These are phyloP conservation scores for Leishmania aethiopica DNA, from an alignment of 208 protist species.

Conservation along the genomic window DNA sequence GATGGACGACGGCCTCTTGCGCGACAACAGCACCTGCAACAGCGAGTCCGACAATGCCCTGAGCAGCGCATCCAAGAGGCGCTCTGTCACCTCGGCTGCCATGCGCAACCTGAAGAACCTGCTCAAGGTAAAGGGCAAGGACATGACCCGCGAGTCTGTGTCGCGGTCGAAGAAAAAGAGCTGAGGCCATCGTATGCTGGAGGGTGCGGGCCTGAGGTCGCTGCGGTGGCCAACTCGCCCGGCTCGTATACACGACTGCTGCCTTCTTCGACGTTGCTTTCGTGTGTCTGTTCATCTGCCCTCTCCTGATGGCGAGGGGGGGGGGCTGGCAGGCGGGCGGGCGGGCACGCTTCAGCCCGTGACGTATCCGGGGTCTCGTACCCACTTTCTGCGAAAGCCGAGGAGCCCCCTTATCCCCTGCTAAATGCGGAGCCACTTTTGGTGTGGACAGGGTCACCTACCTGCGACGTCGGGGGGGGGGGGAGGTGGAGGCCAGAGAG, in stretches of 20 bases:
- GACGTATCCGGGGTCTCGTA: too few relatives aligned
- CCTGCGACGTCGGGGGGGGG: background rate
- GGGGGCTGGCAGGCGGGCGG: too few relatives aligned
- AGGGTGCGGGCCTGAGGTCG: conserved; percentile 2
- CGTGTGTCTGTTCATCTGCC: background rate
- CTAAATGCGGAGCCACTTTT: background rate
- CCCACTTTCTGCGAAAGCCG: background rate
- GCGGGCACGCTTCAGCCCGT: background rate
- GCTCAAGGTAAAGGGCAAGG: conserved; percentile 49
- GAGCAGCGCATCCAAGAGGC: conserved; percentile 1
- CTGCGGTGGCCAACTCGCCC: background rate
- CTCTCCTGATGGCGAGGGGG: background rate
- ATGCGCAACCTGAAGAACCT: conserved; percentile 29
- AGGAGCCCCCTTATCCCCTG: background rate
- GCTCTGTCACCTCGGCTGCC: conserved; percentile 1
- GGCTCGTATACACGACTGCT: background rate
- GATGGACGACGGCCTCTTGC: background rate
- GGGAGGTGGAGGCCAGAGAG: background rate
- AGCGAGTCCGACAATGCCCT: conserved; percentile 19
- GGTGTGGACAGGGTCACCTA: background rate
- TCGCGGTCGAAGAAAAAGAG: conserved; percentile 28
- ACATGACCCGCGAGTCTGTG: conserved; percentile 43
- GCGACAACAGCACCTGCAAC: background rate
- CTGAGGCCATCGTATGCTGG: background rate
- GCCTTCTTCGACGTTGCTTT: background rate